Evolutionary conservation across 108 stramenopile species (phyloP).

Genomic region (Cyclotella atomus): DNA sequence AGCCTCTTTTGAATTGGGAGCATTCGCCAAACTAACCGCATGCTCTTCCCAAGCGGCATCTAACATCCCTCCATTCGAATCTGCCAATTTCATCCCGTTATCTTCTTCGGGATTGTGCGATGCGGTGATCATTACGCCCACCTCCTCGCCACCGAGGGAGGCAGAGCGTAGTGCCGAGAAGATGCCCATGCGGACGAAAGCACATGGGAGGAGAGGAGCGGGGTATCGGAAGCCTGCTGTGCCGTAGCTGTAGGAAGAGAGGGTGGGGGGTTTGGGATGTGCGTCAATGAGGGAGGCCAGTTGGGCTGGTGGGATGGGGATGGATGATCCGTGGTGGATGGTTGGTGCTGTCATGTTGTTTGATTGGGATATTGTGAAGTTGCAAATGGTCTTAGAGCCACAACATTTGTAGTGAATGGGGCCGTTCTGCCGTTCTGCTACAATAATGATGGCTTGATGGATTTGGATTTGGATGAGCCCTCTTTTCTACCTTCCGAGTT

Average conservation of each 20-base stretch:
- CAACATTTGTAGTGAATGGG: no score
- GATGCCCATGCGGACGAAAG: conserved; percentile 78
- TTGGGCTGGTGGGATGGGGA: conserved; percentile 29
- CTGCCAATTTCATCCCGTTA: conserved; percentile 97
- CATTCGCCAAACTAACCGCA: conserved; percentile 76
- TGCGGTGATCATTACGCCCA: conserved; percentile 98
- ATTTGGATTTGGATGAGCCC: no score
- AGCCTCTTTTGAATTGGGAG: conserved; percentile 39
- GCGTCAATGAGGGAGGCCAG: conserved; percentile 37
- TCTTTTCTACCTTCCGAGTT: no score
- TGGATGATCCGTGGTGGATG: conserved; percentile 37
- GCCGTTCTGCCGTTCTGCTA: no score
- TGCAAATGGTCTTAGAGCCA: no score
- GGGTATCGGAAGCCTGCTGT: conserved; percentile 86
- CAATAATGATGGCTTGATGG: background rate
- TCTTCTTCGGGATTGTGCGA: conserved; percentile 94
- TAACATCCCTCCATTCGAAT: conserved; percentile 94
- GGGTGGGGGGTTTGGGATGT: conserved; percentile 39
- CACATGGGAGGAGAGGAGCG: conserved; percentile 55
- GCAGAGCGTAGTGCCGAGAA: conserved; percentile 55
- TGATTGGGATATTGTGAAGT: background rate
- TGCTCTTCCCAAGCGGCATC: conserved; percentile 73
- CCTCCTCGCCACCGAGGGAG: conserved; percentile 40
- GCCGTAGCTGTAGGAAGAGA: conserved; percentile 61
- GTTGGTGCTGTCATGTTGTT: conserved; percentile 28